Evolutionary conservation across 352 stramenopile species (phyloP).

Genomic region (Pythium volutum): DNA sequence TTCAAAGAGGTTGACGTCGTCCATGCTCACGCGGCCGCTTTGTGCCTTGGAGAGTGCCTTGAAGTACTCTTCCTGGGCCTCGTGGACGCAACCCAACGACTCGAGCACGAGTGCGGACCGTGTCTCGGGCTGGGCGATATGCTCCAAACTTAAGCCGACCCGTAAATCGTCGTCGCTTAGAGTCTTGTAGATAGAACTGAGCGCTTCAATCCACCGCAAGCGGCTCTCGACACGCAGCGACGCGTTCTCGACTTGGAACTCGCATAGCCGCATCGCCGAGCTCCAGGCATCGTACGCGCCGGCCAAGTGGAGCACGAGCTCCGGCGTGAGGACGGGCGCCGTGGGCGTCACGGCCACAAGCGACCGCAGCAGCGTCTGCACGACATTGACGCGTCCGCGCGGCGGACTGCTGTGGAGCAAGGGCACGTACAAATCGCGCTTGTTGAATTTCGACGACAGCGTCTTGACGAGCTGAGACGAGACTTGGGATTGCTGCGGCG

Average conservation of each 20-base stretch:
- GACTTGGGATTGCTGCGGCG: slow-evolving; percentile 53
- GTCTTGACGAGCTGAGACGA: slow-evolving; percentile 68
- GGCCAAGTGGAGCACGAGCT: slow-evolving; percentile 81
- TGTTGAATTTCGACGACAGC: slow-evolving; percentile 86
- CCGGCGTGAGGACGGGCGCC: slow-evolving; percentile 72
- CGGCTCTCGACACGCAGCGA: slow-evolving; percentile 64
- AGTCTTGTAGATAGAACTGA: slow-evolving; percentile 84
- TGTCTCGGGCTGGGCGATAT: slow-evolving; percentile 74
- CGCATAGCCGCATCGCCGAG: slow-evolving; percentile 61
- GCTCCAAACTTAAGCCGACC: slow-evolving; percentile 75
- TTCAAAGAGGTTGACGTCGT: slow-evolving; percentile 86
- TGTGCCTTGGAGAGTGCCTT: slow-evolving; percentile 76
- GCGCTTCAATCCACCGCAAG: slow-evolving; percentile 82
- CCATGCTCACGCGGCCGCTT: slow-evolving; percentile 63
- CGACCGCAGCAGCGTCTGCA: slow-evolving; percentile 81
- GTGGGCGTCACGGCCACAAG: slow-evolving; percentile 56
- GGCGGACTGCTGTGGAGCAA: slow-evolving; percentile 26
- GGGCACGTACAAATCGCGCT: slow-evolving; percentile 78
- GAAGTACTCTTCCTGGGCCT: slow-evolving; percentile 89
- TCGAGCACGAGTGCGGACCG: slow-evolving; percentile 71
- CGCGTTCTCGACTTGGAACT: slow-evolving; percentile 81
- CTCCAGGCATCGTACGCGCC: slow-evolving; percentile 85
- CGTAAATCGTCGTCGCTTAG: slow-evolving; percentile 83
- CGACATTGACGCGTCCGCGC: slow-evolving; percentile 60
- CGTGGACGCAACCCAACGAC: slow-evolving; percentile 77